Evolutionary conservation across 2,329 filamentous ascomycete species (phyloP).

Genomic region (Nothomitra cinnamomea): DNA sequence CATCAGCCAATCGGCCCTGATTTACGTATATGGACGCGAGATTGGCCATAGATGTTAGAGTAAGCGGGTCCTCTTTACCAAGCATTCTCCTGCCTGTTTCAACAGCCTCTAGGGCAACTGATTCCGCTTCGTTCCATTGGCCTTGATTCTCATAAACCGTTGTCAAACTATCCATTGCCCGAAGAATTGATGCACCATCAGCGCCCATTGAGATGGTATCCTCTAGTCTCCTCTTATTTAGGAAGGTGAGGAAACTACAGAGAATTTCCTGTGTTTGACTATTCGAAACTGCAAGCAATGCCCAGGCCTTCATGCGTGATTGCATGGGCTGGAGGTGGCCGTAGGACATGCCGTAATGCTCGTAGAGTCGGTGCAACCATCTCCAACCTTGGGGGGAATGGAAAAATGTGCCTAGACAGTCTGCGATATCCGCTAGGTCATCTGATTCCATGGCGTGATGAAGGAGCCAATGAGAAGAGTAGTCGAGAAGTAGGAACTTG

Average conservation of each 20-base stretch:
- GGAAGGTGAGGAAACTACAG: not conserved
- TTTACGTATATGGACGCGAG: not conserved
- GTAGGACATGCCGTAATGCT: not conserved
- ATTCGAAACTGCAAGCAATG: not conserved
- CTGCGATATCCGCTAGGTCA: not conserved
- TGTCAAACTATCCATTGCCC: conserved; percentile 11
- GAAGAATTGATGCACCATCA: too few species aligned
- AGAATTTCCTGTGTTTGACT: not conserved
- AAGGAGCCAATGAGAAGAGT: not conserved
- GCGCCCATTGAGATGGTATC: too few species aligned
- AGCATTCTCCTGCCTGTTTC: not conserved
- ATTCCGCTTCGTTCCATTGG: not conserved
- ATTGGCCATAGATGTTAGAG: not conserved
- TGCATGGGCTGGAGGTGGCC: not conserved
- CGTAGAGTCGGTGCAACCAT: not conserved
- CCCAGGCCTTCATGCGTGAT: not conserved
- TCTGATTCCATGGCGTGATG: not conserved
- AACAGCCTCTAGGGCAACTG: not conserved
- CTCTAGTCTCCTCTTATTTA: not conserved
- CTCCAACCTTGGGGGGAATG: not conserved
- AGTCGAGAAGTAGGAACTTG: not conserved
- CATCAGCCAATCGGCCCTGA: not conserved
- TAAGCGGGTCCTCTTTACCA: not conserved
- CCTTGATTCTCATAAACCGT: not conserved
- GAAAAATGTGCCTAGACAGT: not conserved